phyloP scores from a whole-genome alignment of 257 asterid genomes.

The Jasminum sambac region DNA sequence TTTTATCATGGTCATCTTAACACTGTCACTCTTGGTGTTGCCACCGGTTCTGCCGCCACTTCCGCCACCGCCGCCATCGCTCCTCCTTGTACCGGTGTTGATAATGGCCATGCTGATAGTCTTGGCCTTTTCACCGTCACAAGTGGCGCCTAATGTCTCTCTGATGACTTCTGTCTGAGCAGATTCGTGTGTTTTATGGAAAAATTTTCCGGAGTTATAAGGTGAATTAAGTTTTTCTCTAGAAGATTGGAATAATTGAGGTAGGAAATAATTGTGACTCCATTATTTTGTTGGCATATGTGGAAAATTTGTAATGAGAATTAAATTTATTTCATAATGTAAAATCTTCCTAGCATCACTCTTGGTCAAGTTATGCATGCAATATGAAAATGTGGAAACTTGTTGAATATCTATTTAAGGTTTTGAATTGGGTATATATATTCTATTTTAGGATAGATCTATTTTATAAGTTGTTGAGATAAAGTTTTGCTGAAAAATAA shows the following conservation, averaged over 20 bases:
- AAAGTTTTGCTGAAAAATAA: too few species aligned
- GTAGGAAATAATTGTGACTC: not conserved
- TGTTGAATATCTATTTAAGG: too few species aligned
- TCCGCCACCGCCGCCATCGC: conserved; percentile 38
- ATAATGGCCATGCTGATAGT: conserved; percentile 5
- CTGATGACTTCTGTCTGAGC: not conserved
- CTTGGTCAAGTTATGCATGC: too few species aligned
- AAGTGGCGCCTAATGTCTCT: conserved; percentile 5
- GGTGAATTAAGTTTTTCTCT: not conserved
- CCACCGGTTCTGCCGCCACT: conserved; percentile 53
- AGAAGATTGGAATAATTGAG: not conserved
- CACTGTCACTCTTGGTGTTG: conserved; percentile 38
- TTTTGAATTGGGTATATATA: too few species aligned
- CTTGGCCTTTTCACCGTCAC: conserved; percentile 16
- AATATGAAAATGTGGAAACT: too few species aligned
- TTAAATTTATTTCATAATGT: not conserved
- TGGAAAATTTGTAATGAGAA: not conserved
- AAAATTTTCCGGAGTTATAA: not conserved
- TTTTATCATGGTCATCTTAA: conserved; percentile 28
- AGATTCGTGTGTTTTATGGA: not conserved
- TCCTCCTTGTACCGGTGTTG: conserved; percentile 15
- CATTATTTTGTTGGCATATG: not conserved
- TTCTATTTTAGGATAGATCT: too few species aligned
- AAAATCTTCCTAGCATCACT: too few species aligned
- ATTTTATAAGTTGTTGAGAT: too few species aligned